Evolutionary conservation across 257 asterid genomes (phyloP).

Genomic region (Ilex aquifolium): DNA sequence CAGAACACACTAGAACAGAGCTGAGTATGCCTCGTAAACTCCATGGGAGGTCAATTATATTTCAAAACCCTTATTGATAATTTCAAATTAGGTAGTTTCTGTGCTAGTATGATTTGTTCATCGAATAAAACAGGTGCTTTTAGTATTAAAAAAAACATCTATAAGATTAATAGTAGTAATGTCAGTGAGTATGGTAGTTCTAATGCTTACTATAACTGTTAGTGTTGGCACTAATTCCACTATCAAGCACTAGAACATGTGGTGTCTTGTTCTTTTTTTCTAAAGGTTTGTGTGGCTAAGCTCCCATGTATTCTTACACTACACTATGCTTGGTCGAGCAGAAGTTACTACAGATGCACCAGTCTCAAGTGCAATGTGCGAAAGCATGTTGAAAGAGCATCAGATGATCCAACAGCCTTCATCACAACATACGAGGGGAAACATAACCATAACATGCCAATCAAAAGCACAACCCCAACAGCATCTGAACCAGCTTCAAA

Average conservation of each 20-base stretch:
- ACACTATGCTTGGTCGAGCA: conserved; percentile 23
- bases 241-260: background rate
- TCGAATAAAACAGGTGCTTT: no score
- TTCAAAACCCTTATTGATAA: no score
- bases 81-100: no score
- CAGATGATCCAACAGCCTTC: conserved; percentile 52
- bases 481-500: conserved; percentile 28
- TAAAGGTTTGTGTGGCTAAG: background rate
- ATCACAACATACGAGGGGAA: conserved; percentile 75
- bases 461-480: conserved; percentile 21
- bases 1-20: no score
- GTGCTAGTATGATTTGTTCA: no score
- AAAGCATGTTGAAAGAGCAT: conserved; percentile 68
- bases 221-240: no score
- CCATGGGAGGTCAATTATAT: no score
- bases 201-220: no score
- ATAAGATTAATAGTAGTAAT: no score
- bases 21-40: no score
- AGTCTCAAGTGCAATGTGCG: conserved; percentile 59
- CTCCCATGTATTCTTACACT: background rate
- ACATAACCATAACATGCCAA: conserved; percentile 64
- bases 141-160: no score
- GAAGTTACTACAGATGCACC: conserved; percentile 89
- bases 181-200: no score
- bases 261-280: background rate